Evolutionary conservation across 176 grass and related monocot genomes (phyloP).

Genomic region (Triticum dicoccoides): DNA sequence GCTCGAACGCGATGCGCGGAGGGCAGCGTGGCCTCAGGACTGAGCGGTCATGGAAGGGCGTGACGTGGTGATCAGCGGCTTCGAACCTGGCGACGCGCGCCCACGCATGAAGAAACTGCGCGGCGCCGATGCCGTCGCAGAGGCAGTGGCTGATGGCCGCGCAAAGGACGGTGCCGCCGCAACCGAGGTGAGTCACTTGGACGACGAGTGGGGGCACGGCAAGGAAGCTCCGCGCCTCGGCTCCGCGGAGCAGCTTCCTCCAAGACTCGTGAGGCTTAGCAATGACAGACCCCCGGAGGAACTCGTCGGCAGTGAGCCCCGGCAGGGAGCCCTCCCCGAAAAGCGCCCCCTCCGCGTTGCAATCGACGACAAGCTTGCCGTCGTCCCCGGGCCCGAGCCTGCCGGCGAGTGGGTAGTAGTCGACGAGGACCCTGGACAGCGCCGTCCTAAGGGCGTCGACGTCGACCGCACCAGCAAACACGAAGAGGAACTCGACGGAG

Average conservation of each 20-base stretch:
- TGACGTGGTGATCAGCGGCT: background rate
- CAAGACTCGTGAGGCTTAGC: slow-evolving; percentile 57
- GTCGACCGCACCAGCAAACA: slow-evolving; percentile 39
- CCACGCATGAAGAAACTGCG: slow-evolving; percentile 89
- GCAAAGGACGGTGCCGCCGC: slow-evolving; percentile 79
- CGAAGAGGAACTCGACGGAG: slow-evolving; percentile 94
- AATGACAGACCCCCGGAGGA: slow-evolving; percentile 2
- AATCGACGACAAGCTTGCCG: slow-evolving; percentile 68
- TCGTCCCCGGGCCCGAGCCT: slow-evolving; percentile 39
- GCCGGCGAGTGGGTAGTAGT: slow-evolving; percentile 86
- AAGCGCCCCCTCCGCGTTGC: slow-evolving; percentile 75
- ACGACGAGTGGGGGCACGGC: slow-evolving; percentile 72
- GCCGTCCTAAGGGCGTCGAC: slow-evolving; percentile 36
- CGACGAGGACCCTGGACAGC: slow-evolving; percentile 55
- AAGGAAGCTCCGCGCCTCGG: slow-evolving; percentile 55
- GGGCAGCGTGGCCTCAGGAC: slow-evolving; percentile 62
- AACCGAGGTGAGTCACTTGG: slow-evolving; percentile 76
- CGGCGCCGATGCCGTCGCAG: slow-evolving; percentile 78
- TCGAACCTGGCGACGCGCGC: slow-evolving; percentile 33
- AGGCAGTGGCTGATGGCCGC: slow-evolving; percentile 86
- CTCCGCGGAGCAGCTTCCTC: slow-evolving; percentile 67
- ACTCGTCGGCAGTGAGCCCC: slow-evolving; percentile 50
- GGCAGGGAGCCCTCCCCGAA: slow-evolving; percentile 46
- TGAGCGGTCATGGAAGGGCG: slow-evolving; percentile 51
- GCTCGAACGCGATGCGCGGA: slow-evolving; percentile 57